Base-by-base conservation (phyloP, 2,329 filamentous ascomycete species). In the Penicillium sp. region DNA sequence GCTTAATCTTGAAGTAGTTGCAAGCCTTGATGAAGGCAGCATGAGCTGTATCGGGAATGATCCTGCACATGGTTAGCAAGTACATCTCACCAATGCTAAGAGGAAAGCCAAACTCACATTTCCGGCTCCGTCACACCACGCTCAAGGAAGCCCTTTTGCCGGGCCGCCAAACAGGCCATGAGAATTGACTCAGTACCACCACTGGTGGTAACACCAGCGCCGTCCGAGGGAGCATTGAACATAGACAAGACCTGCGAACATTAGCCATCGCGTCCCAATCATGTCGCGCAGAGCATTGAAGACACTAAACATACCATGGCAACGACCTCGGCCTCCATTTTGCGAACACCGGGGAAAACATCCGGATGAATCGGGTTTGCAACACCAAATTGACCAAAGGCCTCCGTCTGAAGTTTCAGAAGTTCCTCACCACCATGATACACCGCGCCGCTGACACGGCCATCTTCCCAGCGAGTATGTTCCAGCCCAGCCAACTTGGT, bases 261-360 rank as follows among this genome's bases (percentile, higher is more conserved):
- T 23, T 28, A 28, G 15, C 6, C 12, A 10, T 13, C 34, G 9
- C 5, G 16, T 1, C 2, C 29, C 16, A 34, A 10, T 26, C 9
- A 8, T n/a, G 13, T 42, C 41, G 23, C 18, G 21, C 23, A 42
- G 13, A 6, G 7, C 13, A 28, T 28, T 9, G 41, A 42, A 13
- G 16, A 42, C 21, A 28, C 10, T 4, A 12, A 42, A 26, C 69
- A 44, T 70, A 95, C 91, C 93, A 99, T 99, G 60, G 92, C 88
- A 47, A 99, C 94, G 56, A 99, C 80, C 77, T 99, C 94, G 42
- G 94, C 93, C 78, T 99, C 94, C 94, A 99, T 99, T 83, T 99
- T 99, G 65, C 94, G 82, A 47, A 99, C 92, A 26, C 93, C 94
- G 15, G 94, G 94, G 76, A 99, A 99, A 41, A 99, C 93, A 75